Percentiles rank a stretch among this genome's conserved stretches.
These are phyloP conservation scores for Tolypocladium paradoxum DNA, from an alignment of 2,329 filamentous ascomycete species.

Conservation along the genomic window DNA sequence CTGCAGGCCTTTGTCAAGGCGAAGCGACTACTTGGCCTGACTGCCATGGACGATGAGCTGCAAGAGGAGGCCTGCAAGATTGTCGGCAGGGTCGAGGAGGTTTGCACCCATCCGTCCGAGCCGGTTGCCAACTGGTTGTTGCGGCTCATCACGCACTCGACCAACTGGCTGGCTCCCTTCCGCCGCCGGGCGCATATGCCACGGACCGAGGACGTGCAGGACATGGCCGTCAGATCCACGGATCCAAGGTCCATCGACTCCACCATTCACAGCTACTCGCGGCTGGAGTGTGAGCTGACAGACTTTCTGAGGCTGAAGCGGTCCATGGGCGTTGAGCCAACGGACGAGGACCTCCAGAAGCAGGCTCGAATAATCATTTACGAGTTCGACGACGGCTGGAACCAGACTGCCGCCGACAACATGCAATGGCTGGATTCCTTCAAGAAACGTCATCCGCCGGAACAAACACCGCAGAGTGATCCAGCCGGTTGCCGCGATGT, in stretches of 20 bases:
- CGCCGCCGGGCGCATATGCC: slow-evolving; percentile 46
- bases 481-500: not conserved
- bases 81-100: slow-evolving; percentile 44
- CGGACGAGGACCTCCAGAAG: slow-evolving; percentile 43
- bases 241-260: slow-evolving; percentile 47
- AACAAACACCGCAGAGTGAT: not conserved
- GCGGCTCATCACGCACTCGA: slow-evolving; percentile 36
- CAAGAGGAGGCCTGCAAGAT: slow-evolving; percentile 49
- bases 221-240: slow-evolving; percentile 36
- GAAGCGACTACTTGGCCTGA: slow-evolving; percentile 43
- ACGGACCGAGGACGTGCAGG: slow-evolving; percentile 42
- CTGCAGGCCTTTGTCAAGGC: slow-evolving; percentile 42
- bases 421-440: slow-evolving; percentile 42
- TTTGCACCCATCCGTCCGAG: slow-evolving; percentile 37
- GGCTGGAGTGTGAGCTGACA: slow-evolving; percentile 44
- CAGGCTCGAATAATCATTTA: slow-evolving; percentile 52
- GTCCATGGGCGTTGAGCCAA: slow-evolving; percentile 33
- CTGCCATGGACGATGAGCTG: slow-evolving; percentile 47
- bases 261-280: slow-evolving; percentile 46
- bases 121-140: slow-evolving; percentile 45
- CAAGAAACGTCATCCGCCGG: slow-evolving; percentile 31
- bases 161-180: slow-evolving; percentile 45
- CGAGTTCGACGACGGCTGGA: slow-evolving; percentile 52
- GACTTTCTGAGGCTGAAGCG: slow-evolving; percentile 38
- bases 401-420: slow-evolving; percentile 52